phyloP scores from a whole-genome alignment of 2,329 filamentous ascomycete genomes.

The Botrytis pseudocinerea region DNA sequence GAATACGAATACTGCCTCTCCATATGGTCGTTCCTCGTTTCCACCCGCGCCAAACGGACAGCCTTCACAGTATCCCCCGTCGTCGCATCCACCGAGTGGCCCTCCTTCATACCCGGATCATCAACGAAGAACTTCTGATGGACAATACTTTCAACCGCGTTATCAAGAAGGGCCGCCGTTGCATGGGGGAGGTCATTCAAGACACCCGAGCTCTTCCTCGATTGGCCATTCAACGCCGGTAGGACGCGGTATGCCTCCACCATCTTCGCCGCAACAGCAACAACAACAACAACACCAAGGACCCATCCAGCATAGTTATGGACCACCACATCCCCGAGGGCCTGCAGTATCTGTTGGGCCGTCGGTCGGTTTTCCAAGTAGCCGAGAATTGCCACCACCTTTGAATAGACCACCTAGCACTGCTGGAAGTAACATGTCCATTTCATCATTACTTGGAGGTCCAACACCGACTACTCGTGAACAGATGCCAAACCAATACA shows the following conservation, averaged over 20 bases:
- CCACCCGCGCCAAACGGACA: slow-evolving; percentile 6
- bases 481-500: slow-evolving; percentile 50
- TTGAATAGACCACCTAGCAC: slow-evolving; percentile 50
- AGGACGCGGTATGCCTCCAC: slow-evolving; percentile 48
- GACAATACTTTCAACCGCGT: slow-evolving; percentile 37
- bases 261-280: slow-evolving; percentile 49
- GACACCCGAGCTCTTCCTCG: slow-evolving; percentile 41
- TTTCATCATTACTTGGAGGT: slow-evolving; percentile 68
- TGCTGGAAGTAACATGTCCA: slow-evolving; percentile 66
- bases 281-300: slow-evolving; percentile 39
- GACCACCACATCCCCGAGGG: slow-evolving; percentile 42
- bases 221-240: slow-evolving; percentile 39
- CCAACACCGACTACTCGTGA: slow-evolving; percentile 50
- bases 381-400: slow-evolving; percentile 57
- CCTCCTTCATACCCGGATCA: slow-evolving; percentile 39
- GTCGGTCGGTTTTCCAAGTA: slow-evolving; percentile 46
- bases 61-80: slow-evolving; percentile 32
- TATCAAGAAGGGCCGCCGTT: slow-evolving; percentile 37
- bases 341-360: slow-evolving; percentile 46
- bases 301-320: slow-evolving; percentile 41
- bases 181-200: slow-evolving; percentile 36
- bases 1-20: slow-evolving; percentile 40
- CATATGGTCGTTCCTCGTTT: slow-evolving; percentile 36
- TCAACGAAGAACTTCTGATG: slow-evolving; percentile 41
- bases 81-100: slow-evolving; percentile 38